Evolutionary conservation across 257 asterid species (phyloP).

Genomic region (Phtheirospermum japonicum): DNA sequence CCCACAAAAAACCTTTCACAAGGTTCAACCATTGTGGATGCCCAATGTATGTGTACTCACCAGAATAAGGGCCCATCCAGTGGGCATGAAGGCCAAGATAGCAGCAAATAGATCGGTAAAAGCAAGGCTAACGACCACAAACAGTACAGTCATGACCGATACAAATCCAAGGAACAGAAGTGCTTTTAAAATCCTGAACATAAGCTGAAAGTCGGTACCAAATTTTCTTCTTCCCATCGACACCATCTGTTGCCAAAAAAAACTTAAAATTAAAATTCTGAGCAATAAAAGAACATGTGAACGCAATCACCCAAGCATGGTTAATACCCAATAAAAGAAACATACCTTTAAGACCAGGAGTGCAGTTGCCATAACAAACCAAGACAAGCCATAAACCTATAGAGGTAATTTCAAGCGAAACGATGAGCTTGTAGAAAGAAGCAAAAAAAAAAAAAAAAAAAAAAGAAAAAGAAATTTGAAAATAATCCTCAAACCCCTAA

Average conservation of each 20-base stretch:
- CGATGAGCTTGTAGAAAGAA: slow-evolving; percentile 23
- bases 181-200: slow-evolving; percentile 95
- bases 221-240: slow-evolving; percentile 94
- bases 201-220: slow-evolving; percentile 96
- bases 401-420: slow-evolving; percentile 25
- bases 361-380: slow-evolving; percentile 82
- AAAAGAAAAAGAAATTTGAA: no score
- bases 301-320: neutral
- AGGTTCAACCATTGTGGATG: no score
- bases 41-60: slow-evolving; percentile 37
- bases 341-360: slow-evolving; percentile 84
- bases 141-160: slow-evolving; percentile 89
- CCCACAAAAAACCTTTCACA: no score
- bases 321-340: no score
- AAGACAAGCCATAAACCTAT: slow-evolving; percentile 94
- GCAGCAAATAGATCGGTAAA: slow-evolving; percentile 80
- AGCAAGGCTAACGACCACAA: slow-evolving; percentile 71
- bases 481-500: neutral
- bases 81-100: slow-evolving; percentile 89
- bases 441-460: neutral
- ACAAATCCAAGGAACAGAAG: slow-evolving; percentile 85
- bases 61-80: slow-evolving; percentile 96
- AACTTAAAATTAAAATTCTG: neutral
- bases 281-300: neutral
- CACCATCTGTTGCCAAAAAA: slow-evolving; percentile 56